Conservation (phyloP, 1,139 yeast species). For the Sugiyamaella grinbergsii region DNA sequence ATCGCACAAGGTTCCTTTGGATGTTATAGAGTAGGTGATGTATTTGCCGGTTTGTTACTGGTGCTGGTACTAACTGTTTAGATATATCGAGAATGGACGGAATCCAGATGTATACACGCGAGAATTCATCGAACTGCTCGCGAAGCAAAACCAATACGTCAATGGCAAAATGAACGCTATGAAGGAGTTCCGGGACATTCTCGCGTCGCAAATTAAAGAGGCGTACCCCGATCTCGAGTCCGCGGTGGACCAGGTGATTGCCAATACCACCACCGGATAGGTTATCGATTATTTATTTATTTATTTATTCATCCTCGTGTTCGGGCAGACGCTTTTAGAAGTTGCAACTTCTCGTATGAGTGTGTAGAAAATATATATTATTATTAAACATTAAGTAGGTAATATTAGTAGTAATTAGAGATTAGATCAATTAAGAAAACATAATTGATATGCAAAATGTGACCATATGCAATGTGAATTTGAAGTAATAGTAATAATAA, state of each 20-base stretch:
- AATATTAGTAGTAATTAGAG: constrained; percentile 1
- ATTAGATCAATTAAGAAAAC: constrained; percentile 15
- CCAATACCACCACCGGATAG: constrained; percentile 11
- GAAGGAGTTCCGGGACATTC: constrained; percentile 52
- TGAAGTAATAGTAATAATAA: background rate
- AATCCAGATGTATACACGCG: constrained; percentile 96
- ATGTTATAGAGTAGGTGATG: constrained; percentile 35
- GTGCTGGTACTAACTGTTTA: background rate
- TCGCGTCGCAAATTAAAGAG: constrained; percentile 66
- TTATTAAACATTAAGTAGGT: constrained; percentile 17
- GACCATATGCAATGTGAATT: constrained; percentile 14
- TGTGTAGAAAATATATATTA: too few relatives aligned
- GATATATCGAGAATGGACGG: constrained; percentile 86
- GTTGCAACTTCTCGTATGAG: too few relatives aligned
- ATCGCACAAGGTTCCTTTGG: constrained; percentile 36
- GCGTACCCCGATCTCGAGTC: constrained; percentile 75
- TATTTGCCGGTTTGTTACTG: background rate
- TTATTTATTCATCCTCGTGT: background rate
- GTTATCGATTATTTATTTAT: background rate
- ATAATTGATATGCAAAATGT: constrained; percentile 19
- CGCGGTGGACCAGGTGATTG: constrained; percentile 54
- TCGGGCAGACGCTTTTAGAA: too few relatives aligned
- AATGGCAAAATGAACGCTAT: constrained; percentile 67
- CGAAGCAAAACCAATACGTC: constrained; percentile 82
- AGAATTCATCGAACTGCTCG: constrained; percentile 91